A percentile compares a stretch with the other conserved stretches of the same genome.
phyloP scores from a whole-genome alignment of 352 stramenopile genomes.

The Phytopythium helicoides region DNA sequence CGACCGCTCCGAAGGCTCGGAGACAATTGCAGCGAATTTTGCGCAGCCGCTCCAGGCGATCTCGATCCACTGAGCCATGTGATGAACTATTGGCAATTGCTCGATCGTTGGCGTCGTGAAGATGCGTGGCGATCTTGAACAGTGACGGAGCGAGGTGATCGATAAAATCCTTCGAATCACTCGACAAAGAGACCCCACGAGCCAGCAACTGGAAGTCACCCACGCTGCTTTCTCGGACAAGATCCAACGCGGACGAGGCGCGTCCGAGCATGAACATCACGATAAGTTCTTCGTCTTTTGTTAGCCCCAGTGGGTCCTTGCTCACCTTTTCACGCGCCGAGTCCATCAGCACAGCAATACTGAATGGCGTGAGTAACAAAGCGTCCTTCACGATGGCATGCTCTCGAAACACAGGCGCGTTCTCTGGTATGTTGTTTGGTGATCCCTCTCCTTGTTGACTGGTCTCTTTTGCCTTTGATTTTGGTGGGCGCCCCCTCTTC shows the following conservation, averaged over 20 bases:
- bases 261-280: slow-evolving; percentile 17
- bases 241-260: slow-evolving; percentile 6
- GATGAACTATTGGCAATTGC: background rate
- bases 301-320: background rate
- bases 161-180: slow-evolving; percentile 12
- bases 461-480: background rate
- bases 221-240: slow-evolving; percentile 11
- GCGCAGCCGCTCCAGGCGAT: background rate
- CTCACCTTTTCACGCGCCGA: slow-evolving; percentile 11
- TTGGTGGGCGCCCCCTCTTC: slow-evolving; percentile 14
- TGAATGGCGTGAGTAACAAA: slow-evolving; percentile 12
- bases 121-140: slow-evolving; percentile 13
- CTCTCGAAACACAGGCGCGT: slow-evolving; percentile 14
- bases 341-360: slow-evolving; percentile 12
- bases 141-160: slow-evolving; percentile 17
- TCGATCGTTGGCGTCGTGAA: background rate
- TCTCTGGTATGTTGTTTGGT: background rate
- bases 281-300: slow-evolving; percentile 18
- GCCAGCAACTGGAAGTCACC: slow-evolving; percentile 10
- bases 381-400: slow-evolving; percentile 15
- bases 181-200: slow-evolving; percentile 11
- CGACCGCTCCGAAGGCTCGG: slow-evolving; percentile 11
- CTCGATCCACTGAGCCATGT: slow-evolving; percentile 4
- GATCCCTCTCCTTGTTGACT: background rate
- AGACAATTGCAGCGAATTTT: slow-evolving; percentile 16